Percentiles rank a stretch among this genome's conserved stretches.
phyloP scores from a whole-genome alignment of 2,329 filamentous ascomycete genomes.

The Rutstroemia sydowiana region DNA sequence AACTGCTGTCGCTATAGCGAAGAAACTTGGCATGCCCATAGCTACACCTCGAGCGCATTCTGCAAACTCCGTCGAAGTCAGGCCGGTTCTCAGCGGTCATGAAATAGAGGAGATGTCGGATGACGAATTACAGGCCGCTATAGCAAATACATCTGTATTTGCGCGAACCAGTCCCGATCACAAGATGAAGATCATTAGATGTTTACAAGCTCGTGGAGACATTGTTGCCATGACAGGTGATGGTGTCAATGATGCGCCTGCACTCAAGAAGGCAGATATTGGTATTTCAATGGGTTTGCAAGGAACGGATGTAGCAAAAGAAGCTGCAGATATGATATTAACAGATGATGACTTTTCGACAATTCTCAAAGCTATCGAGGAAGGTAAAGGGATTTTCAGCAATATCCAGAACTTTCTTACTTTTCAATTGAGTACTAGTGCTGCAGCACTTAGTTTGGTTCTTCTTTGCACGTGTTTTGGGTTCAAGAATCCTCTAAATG shows the following conservation, averaged over 20 bases:
- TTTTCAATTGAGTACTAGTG: constrained; percentile 95
- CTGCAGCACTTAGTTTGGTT: constrained; percentile 84
- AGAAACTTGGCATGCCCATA: constrained; percentile 89
- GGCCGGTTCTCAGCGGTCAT: constrained; percentile 74
- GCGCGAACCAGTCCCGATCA: constrained; percentile 94
- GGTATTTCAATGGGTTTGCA: constrained; percentile 94
- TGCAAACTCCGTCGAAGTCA: constrained; percentile 51
- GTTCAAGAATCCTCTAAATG: constrained; percentile 91
- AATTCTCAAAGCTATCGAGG: constrained; percentile 91
- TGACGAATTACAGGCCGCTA: constrained; percentile 73
- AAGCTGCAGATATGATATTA: constrained; percentile 87
- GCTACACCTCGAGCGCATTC: constrained; percentile 45
- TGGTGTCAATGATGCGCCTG: constrained; percentile 94
- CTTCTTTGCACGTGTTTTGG: constrained; percentile 88
- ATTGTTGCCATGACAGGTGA: constrained; percentile 99
- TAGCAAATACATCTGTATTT: constrained; percentile 87
- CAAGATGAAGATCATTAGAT: constrained; percentile 93
- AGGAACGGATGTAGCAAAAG: constrained; percentile 95
- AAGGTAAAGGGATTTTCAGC: constrained; percentile 98
- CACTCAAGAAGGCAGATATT: constrained; percentile 94
- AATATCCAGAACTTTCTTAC: constrained; percentile 99
- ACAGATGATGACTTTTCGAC: constrained; percentile 87
- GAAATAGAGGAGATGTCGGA: constrained; percentile 92
- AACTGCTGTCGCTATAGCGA: constrained; percentile 88
- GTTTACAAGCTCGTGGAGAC: constrained; percentile 84